A percentile compares a stretch with the other conserved stretches of the same genome.
phyloP scores from a whole-genome alignment of 805 yeast species.

The Yarrowia osloensis region DNA sequence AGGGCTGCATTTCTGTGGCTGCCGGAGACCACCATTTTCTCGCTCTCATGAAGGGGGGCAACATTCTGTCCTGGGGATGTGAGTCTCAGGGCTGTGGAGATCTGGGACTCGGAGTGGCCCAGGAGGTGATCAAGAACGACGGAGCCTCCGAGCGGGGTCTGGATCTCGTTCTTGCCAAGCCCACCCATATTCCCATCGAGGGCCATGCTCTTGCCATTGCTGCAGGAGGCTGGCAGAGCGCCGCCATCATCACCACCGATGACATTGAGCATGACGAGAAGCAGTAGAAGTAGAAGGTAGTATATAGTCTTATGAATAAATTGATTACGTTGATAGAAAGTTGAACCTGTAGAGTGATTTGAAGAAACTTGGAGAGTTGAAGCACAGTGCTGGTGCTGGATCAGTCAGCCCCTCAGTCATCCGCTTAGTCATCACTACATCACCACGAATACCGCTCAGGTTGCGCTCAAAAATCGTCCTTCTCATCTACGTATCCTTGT shows the following conservation, averaged over 20 bases:
- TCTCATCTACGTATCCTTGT: not conserved
- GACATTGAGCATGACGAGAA: not conserved
- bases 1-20: constrained; percentile 55
- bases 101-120: constrained; percentile 58
- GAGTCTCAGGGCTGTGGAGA: constrained; percentile 68
- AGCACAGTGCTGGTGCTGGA: too few species aligned
- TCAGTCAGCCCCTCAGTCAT: too few species aligned
- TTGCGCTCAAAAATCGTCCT: not conserved
- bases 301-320: not conserved
- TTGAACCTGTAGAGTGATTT: too few species aligned
- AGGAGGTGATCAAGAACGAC: constrained; percentile 30
- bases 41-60: constrained; percentile 62
- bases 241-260: constrained; percentile 50
- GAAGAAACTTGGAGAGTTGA: too few species aligned
- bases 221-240: constrained; percentile 82
- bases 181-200: constrained; percentile 45
- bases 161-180: constrained; percentile 43
- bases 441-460: not conserved
- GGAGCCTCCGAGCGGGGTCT: constrained; percentile 23
- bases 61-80: constrained; percentile 64
- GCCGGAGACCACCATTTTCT: constrained; percentile 73
- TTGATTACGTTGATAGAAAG: too few species aligned
- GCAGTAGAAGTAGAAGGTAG: not conserved
- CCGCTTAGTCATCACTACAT: not conserved
- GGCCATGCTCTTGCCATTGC: constrained; percentile 57